Conservation (phyloP, 805 yeast species). For the Lipomyces chichibuensis region DNA sequence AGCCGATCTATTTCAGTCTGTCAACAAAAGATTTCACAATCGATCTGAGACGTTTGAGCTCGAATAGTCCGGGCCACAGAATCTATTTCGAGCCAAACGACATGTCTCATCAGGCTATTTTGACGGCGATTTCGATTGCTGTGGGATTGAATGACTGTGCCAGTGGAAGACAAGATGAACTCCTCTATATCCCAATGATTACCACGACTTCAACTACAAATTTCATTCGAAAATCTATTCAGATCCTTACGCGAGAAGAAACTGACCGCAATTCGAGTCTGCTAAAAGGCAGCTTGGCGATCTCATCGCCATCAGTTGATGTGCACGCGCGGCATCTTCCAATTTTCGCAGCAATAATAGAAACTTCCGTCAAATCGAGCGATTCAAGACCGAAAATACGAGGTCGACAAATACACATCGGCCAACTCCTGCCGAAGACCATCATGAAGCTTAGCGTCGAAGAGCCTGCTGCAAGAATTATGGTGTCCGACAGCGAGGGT, state of each 20-base stretch:
- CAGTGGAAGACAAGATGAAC: slow-evolving; percentile 43
- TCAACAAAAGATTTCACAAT: slow-evolving; percentile 44
- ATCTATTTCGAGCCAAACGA: slow-evolving; percentile 44
- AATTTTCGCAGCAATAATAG: slow-evolving; percentile 37
- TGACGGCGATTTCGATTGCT: slow-evolving; percentile 43
- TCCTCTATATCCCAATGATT: slow-evolving; percentile 47
- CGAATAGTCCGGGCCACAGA: slow-evolving; percentile 48
- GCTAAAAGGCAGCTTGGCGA: slow-evolving; percentile 42
- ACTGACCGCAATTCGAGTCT: slow-evolving; percentile 39
- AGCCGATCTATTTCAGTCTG: slow-evolving; percentile 18
- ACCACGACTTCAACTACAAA: slow-evolving; percentile 45
- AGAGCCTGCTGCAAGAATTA: slow-evolving; percentile 44
- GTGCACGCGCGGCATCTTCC: slow-evolving; percentile 45
- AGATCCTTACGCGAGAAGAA: slow-evolving; percentile 38
- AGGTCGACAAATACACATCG: slow-evolving; percentile 6
- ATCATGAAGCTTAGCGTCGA: slow-evolving; percentile 41
- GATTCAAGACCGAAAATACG: slow-evolving; percentile 6
- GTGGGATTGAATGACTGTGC: slow-evolving; percentile 42
- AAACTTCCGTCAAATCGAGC: slow-evolving; percentile 16
- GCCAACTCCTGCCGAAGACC: slow-evolving; percentile 38
- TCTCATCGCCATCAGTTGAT: slow-evolving; percentile 47
- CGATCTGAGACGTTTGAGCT: slow-evolving; percentile 47
- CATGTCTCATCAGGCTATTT: slow-evolving; percentile 48
- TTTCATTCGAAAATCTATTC: slow-evolving; percentile 44
- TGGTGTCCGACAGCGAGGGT: slow-evolving; percentile 32